A percentile compares a stretch with the other conserved stretches of the same genome.
Conservation (phyloP, 2,329 filamentous ascomycete species). For the Rutstroemia sydowiana region DNA sequence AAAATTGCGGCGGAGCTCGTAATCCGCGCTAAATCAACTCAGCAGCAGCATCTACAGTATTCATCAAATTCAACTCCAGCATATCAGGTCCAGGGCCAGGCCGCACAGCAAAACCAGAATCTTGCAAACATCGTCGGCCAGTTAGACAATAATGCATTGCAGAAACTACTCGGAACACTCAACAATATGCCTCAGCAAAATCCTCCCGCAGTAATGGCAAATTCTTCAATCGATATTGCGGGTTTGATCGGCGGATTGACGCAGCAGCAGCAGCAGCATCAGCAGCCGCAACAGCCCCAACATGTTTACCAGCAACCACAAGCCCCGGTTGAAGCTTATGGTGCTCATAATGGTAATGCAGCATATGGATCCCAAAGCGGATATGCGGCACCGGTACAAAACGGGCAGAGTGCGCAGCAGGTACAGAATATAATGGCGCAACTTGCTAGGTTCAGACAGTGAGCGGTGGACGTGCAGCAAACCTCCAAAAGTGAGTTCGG, state of each 20-base stretch:
- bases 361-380: neutral
- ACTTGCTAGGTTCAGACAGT: slow-evolving; percentile 55
- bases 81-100: slow-evolving; percentile 32
- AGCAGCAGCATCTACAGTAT: slow-evolving; percentile 30
- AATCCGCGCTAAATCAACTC: slow-evolving; percentile 55
- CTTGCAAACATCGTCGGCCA: slow-evolving; percentile 59
- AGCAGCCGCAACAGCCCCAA: slow-evolving; percentile 29
- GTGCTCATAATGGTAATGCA: neutral
- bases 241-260: slow-evolving; percentile 27
- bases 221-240: slow-evolving; percentile 30
- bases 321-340: slow-evolving; percentile 9
- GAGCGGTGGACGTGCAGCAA: slow-evolving; percentile 24
- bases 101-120: slow-evolving; percentile 41
- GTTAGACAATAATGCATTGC: slow-evolving; percentile 62
- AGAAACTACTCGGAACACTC: slow-evolving; percentile 59
- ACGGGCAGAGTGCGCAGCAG: slow-evolving; percentile 39
- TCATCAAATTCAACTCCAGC: slow-evolving; percentile 16
- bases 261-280: slow-evolving; percentile 27
- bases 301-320: slow-evolving; percentile 23
- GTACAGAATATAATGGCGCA: slow-evolving; percentile 71
- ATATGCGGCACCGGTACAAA: slow-evolving; percentile 18
- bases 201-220: slow-evolving; percentile 26
- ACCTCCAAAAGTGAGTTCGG: no score
- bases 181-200: slow-evolving; percentile 22
- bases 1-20: slow-evolving; percentile 74